Percentiles rank a stretch among this genome's conserved stretches.
phyloP scores from a whole-genome alignment of 176 grass and related monocot species.

The Canna indica region DNA sequence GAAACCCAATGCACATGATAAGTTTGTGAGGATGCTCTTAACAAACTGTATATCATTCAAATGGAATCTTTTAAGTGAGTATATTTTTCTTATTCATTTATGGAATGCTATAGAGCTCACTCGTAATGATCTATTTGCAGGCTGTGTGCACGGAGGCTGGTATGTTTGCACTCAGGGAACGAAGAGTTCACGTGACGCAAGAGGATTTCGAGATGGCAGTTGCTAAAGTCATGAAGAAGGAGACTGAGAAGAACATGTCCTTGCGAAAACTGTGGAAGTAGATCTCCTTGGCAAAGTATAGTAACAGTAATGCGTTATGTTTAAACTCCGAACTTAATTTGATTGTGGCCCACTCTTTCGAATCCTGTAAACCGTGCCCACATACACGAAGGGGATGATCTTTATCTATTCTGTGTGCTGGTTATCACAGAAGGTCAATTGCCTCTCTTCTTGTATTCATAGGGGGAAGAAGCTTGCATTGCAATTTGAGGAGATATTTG shows the following conservation, averaged over 20 bases:
- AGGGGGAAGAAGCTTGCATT: too few relatives aligned
- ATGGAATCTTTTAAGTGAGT: neutral
- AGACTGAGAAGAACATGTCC: conserved; percentile 70
- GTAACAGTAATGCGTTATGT: neutral
- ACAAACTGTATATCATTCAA: too few relatives aligned
- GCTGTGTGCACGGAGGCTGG: conserved; percentile 70
- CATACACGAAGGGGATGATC: too few relatives aligned
- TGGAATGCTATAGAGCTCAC: neutral
- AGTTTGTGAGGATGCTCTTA: too few relatives aligned
- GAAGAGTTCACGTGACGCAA: conserved; percentile 63
- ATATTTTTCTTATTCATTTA: neutral
- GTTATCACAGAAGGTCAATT: too few relatives aligned
- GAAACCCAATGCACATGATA: too few relatives aligned
- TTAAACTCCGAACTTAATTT: neutral
- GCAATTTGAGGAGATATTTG: too few relatives aligned
- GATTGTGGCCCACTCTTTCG: too few relatives aligned
- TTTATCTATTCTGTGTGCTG: too few relatives aligned
- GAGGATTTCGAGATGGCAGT: conserved; percentile 82
- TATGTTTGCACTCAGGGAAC: conserved; percentile 68
- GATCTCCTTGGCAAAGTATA: neutral
- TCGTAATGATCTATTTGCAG: conserved; percentile 24
- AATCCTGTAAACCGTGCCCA: too few relatives aligned
- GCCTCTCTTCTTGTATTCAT: too few relatives aligned
- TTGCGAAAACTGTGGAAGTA: conserved; percentile 80
- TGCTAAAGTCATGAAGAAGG: conserved; percentile 75